phyloP scores from a whole-genome alignment of 169 alveolate species.

The Plasmodium gaboni region DNA sequence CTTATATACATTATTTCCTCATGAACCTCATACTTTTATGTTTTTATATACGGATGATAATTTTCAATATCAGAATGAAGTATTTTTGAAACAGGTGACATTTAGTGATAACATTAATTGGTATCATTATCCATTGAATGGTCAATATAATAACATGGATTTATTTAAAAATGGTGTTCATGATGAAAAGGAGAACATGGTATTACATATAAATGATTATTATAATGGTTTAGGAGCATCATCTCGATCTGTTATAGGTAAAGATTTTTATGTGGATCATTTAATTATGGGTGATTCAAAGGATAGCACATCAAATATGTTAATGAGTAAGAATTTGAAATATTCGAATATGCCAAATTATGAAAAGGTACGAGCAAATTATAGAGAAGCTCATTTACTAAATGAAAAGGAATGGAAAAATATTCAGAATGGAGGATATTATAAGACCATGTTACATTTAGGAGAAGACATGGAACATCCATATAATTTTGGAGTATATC shows the following conservation, averaged over 20 bases:
- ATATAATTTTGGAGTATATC: not conserved
- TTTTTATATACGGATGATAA: slow-evolving; percentile 44
- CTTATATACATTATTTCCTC: slow-evolving; percentile 47
- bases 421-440: not conserved
- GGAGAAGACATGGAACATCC: not conserved
- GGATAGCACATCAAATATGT: slow-evolving; percentile 6
- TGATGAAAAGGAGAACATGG: not conserved
- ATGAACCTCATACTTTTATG: slow-evolving; percentile 57
- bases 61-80: slow-evolving; percentile 62
- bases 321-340: slow-evolving; percentile 30
- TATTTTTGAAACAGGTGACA: slow-evolving; percentile 28
- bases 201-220: slow-evolving; percentile 9
- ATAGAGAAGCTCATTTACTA: slow-evolving; percentile 16
- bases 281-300: slow-evolving; percentile 20
- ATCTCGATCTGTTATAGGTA: slow-evolving; percentile 3
- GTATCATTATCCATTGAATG: not conserved
- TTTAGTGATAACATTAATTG: slow-evolving; percentile 40
- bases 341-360: slow-evolving; percentile 44
- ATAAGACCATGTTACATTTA: no score
- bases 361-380: slow-evolving; percentile 23
- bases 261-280: slow-evolving; percentile 71
- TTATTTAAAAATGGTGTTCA: not conserved
- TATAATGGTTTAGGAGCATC: not conserved
- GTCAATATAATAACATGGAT: not conserved
- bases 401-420: slow-evolving; percentile 1